A percentile compares a stretch with the other conserved stretches of the same genome.
These are phyloP conservation scores for Neoarthrinium moseri DNA, from an alignment of 2,329 filamentous ascomycete genomes.

Conservation along the genomic window DNA sequence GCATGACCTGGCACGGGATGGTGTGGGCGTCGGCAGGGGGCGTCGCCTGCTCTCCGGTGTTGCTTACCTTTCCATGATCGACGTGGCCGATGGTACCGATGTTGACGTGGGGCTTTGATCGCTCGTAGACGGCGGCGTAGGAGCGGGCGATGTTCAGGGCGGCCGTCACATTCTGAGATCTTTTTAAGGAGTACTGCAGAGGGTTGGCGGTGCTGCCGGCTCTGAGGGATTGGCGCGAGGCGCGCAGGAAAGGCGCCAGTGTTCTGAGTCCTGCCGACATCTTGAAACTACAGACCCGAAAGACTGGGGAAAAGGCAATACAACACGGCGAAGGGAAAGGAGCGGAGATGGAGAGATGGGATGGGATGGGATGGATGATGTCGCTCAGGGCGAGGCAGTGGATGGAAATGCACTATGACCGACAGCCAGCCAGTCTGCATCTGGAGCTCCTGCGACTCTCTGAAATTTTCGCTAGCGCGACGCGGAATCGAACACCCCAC, in stretches of 20 bases:
- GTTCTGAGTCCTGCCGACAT: slow-evolving; percentile 83
- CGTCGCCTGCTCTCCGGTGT: neutral
- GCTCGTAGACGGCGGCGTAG: slow-evolving; percentile 74
- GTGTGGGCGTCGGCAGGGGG: neutral
- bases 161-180: slow-evolving; percentile 60
- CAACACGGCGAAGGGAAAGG: neutral
- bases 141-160: slow-evolving; percentile 65
- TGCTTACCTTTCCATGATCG: slow-evolving; percentile 97
- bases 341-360: slow-evolving; percentile 1
- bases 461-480: slow-evolving; percentile 1
- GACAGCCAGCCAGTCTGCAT: too few relatives aligned
- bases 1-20: too few relatives aligned
- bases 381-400: too few relatives aligned
- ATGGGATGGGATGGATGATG: neutral
- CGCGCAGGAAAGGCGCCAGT: slow-evolving; percentile 76
- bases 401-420: too few relatives aligned
- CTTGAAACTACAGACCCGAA: slow-evolving; percentile 34
- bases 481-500: too few relatives aligned
- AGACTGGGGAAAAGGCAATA: neutral
- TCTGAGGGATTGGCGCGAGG: slow-evolving; percentile 72
- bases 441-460: too few relatives aligned
- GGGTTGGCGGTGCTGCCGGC: slow-evolving; percentile 70
- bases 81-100: slow-evolving; percentile 99
- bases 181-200: slow-evolving; percentile 68
- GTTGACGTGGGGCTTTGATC: slow-evolving; percentile 96